Conservation (phyloP, 2,329 filamentous ascomycete species). For the Amesomyces nigricolor region DNA sequence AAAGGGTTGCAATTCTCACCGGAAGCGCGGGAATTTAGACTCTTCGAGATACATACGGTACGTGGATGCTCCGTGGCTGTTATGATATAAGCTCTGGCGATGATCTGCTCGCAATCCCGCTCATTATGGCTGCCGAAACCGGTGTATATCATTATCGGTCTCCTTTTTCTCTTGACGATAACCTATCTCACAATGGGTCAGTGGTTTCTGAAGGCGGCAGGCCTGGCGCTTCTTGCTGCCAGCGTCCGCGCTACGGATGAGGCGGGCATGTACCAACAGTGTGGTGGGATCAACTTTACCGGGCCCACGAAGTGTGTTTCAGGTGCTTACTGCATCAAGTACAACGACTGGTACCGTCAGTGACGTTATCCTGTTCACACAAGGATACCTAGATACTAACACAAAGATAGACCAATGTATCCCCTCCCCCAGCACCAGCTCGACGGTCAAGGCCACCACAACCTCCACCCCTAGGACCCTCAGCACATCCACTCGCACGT, state of each 20-base stretch:
- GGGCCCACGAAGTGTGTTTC: conserved; percentile 17
- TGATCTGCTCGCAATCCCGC: not conserved
- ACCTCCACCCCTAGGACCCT: conserved; percentile 4
- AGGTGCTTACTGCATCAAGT: conserved; percentile 17
- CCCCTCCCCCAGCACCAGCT: conserved; percentile 6
- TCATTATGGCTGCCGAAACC: not conserved
- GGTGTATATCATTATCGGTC: not conserved
- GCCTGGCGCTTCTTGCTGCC: conserved; percentile 15
- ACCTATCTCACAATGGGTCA: conserved; percentile 4
- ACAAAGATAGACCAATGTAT: conserved; percentile 19
- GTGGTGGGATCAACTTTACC: conserved; percentile 19
- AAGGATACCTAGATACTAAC: not conserved
- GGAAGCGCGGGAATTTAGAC: not conserved
- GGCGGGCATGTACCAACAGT: conserved; percentile 17
- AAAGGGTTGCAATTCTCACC: not conserved
- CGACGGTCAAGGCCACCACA: not conserved
- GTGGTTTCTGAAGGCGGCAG: conserved; percentile 1
- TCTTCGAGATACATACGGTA: not conserved
- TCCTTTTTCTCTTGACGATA: not conserved
- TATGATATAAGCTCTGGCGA: not conserved
- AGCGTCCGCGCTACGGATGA: conserved; percentile 3
- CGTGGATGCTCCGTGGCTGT: not conserved
- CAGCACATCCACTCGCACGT: conserved; percentile 8
- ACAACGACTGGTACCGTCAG: conserved; percentile 23
- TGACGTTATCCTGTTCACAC: not conserved